Percentiles rank a stretch among this genome's conserved stretches.
Conservation (phyloP, 345 rosid species). For the Citrus cavaleriei region DNA sequence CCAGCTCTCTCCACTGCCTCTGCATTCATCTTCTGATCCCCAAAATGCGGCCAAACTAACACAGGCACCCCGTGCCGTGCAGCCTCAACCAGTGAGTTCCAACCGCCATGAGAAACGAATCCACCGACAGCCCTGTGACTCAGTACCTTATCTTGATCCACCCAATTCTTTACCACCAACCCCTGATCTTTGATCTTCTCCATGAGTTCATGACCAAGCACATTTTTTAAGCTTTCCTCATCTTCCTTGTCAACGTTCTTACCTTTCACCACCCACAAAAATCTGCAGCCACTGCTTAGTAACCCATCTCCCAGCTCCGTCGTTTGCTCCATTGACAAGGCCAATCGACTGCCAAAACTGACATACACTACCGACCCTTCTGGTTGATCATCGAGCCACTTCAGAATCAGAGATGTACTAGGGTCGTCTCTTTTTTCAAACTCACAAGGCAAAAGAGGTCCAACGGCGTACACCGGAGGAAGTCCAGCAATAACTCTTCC, state of each 20-base stretch:
- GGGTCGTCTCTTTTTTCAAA: constrained; percentile 4
- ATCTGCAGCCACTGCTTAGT: constrained; percentile 21
- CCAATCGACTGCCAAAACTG: constrained; percentile 43
- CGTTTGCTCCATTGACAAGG: constrained; percentile 30
- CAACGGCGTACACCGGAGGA: constrained; percentile 29
- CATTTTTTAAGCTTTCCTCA: constrained; percentile 16
- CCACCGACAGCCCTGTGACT: constrained; percentile 34
- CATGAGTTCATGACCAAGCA: constrained; percentile 30
- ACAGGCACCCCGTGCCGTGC: constrained; percentile 32
- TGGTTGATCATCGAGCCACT: constrained; percentile 40
- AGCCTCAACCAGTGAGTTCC: constrained; percentile 51
- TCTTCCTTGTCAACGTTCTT: constrained; percentile 37
- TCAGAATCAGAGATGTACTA: not conserved
- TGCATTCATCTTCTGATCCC: constrained; percentile 46
- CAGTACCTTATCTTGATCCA: constrained; percentile 36
- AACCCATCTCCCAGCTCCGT: constrained; percentile 45
- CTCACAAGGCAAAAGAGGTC: constrained; percentile 30
- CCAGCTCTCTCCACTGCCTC: constrained; percentile 26
- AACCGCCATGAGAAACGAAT: constrained; percentile 35
- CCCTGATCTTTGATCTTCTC: constrained; percentile 22
- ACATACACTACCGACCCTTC: constrained; percentile 36
- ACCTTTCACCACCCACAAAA: constrained; percentile 41
- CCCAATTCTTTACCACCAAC: constrained; percentile 36
- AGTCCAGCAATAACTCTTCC: constrained; percentile 7
- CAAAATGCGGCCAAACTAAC: constrained; percentile 43